Conservation (phyloP, 352 stramenopile species). For the Pythium grandisporangium region DNA sequence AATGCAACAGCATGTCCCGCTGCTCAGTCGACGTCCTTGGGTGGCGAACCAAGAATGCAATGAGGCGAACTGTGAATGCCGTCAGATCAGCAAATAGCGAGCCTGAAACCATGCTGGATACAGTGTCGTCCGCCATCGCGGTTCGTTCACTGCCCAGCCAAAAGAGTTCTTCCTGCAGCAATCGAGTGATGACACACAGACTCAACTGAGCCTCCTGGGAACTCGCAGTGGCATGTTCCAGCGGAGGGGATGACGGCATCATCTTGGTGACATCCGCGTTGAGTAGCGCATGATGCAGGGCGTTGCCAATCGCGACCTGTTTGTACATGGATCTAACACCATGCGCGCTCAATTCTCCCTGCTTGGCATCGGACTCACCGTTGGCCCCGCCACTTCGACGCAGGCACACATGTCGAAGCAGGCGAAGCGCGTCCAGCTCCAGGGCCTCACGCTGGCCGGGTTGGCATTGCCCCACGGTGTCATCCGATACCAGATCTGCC, state of each 20-base stretch:
- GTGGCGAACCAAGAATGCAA: too few relatives aligned
- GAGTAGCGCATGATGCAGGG: conserved; percentile 8
- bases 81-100: too few relatives aligned
- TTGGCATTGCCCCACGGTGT: conserved; percentile 15
- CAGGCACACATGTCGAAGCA: conserved; percentile 25
- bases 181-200: conserved; percentile 22
- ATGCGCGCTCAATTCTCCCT: conserved; percentile 7
- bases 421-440: conserved; percentile 37
- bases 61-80: too few relatives aligned
- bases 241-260: conserved; percentile 11
- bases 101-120: too few relatives aligned
- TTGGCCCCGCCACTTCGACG: conserved; percentile 10
- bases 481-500: conserved; percentile 26
- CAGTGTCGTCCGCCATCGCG: neutral
- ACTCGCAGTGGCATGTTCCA: too few relatives aligned
- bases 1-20: too few relatives aligned
- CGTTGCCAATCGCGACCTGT: conserved; percentile 36
- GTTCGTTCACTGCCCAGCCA: conserved; percentile 4
- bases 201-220: conserved; percentile 19
- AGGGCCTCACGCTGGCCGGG: conserved; percentile 24
- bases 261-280: neutral
- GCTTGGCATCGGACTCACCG: too few relatives aligned
- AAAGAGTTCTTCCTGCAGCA: conserved; percentile 50
- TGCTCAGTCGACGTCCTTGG: too few relatives aligned
- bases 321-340: too few relatives aligned